phyloP scores from a whole-genome alignment of 768 basidiomycete genomes.

The Leccinum uliginosum region DNA sequence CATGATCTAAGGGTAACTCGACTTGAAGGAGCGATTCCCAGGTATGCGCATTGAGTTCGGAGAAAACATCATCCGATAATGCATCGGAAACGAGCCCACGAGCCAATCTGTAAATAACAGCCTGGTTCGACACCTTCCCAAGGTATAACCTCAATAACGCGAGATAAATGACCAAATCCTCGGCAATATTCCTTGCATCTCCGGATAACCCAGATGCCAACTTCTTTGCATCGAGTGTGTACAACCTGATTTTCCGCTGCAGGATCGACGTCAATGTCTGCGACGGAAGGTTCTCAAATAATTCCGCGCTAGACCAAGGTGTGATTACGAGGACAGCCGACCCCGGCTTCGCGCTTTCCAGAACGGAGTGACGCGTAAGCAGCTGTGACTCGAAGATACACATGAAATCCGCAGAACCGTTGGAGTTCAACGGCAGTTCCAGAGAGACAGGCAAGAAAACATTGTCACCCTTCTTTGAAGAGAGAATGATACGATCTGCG shows the following conservation, averaged over 20 bases:
- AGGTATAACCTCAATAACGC: conserved; percentile 85
- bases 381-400: conserved; percentile 73
- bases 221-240: conserved; percentile 53
- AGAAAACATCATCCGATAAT: conserved; percentile 38
- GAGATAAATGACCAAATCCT: conserved; percentile 63
- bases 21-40: conserved; percentile 68
- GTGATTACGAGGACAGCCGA: conserved; percentile 74
- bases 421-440: conserved; percentile 52
- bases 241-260: conserved; percentile 53
- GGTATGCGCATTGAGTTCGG: conserved; percentile 52
- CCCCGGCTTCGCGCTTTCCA: conserved; percentile 60
- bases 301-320: conserved; percentile 71
- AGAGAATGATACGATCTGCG: conserved; percentile 64
- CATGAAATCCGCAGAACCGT: conserved; percentile 60
- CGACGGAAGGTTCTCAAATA: conserved; percentile 60
- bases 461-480: conserved; percentile 36
- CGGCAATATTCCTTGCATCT: conserved; percentile 39
- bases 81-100: conserved; percentile 41
- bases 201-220: conserved; percentile 37
- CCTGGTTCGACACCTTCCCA: conserved; percentile 55
- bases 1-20: conserved; percentile 32
- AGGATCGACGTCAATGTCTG: conserved; percentile 39
- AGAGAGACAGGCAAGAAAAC: conserved; percentile 50
- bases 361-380: conserved; percentile 71
- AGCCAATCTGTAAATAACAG: conserved; percentile 49